These are phyloP conservation scores for Linderniella brevidens DNA, from an alignment of 257 asterid genomes.

Conservation along the genomic window DNA sequence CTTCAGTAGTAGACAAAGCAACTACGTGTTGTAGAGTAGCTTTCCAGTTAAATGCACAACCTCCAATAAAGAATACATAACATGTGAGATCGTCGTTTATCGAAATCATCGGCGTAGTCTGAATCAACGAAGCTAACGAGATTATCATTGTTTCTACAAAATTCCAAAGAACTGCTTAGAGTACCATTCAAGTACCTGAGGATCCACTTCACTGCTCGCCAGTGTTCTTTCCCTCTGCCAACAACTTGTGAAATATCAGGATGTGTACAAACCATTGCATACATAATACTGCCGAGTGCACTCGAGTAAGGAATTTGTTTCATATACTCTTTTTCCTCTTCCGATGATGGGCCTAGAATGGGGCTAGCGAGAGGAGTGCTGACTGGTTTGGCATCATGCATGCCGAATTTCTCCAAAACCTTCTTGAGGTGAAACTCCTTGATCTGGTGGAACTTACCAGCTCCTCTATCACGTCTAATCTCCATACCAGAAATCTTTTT, in stretches of 20 bases:
- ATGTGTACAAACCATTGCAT: neutral
- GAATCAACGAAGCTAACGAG: neutral
- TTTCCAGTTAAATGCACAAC: neutral
- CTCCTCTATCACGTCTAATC: neutral
- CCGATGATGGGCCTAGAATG: neutral
- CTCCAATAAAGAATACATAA: neutral
- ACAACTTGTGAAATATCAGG: neutral
- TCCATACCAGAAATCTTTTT: neutral
- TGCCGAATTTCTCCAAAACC: neutral
- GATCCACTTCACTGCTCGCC: neutral
- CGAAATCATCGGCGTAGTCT: neutral
- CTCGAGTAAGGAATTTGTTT: neutral
- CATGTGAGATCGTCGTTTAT: neutral
- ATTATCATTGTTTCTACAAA: neutral
- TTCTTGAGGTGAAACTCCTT: neutral
- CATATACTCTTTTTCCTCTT: neutral
- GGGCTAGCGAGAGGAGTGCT: neutral
- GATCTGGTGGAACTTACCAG: neutral
- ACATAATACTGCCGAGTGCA: neutral
- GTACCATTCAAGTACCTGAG: neutral
- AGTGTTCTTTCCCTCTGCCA: neutral
- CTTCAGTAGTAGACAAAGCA: neutral
- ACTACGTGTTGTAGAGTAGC: neutral
- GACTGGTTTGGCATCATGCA: neutral
- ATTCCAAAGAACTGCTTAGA: neutral